Conservation (phyloP, 305 asterid species). For the Solanum hybrid region DNA sequence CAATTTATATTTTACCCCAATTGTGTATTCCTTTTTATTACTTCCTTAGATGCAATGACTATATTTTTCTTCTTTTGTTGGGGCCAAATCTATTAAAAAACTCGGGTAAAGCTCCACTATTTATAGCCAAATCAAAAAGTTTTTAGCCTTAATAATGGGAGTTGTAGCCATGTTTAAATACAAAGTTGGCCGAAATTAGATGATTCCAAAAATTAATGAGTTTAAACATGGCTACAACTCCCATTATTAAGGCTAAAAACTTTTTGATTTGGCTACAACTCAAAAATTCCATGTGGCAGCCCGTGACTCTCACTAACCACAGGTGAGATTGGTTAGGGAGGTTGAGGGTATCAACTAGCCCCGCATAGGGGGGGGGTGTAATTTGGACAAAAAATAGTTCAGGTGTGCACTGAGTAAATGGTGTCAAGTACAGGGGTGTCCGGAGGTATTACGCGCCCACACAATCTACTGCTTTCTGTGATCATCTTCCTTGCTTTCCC, state of each 20-base stretch:
- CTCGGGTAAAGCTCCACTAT: background rate
- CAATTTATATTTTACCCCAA: background rate
- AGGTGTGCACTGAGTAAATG: background rate
- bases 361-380: background rate
- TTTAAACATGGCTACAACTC: background rate
- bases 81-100: background rate
- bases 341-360: background rate
- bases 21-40: background rate
- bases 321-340: background rate
- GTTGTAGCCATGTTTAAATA: background rate
- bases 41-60: background rate
- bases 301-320: background rate
- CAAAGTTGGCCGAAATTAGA: background rate
- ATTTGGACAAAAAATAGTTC: background rate
- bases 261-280: too few relatives aligned
- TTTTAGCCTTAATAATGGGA: background rate
- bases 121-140: background rate
- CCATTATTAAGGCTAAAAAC: too few relatives aligned
- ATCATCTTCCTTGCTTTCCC: background rate
- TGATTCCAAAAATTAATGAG: background rate
- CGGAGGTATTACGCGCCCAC: background rate
- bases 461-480: background rate
- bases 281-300: background rate
- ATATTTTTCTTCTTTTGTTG: background rate
- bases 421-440: background rate